phyloP scores from a whole-genome alignment of 129 eudicot genomes.

The Deinandra increscens region DNA sequence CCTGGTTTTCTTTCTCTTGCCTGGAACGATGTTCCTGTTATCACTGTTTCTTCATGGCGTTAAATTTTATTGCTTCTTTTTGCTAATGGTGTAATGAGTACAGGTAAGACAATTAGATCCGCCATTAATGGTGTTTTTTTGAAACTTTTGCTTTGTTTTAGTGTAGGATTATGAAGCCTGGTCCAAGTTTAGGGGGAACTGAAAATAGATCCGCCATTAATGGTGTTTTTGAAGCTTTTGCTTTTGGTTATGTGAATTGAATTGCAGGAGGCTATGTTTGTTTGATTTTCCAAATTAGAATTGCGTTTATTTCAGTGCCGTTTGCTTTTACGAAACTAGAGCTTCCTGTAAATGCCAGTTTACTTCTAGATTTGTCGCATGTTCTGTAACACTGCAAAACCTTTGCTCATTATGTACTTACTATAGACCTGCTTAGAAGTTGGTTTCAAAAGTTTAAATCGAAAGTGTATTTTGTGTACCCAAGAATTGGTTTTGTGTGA shows the following conservation, averaged over 20 bases:
- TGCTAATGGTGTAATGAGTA: slow-evolving; percentile 27
- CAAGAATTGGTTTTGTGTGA: no score
- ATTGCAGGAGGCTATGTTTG: slow-evolving; percentile 1
- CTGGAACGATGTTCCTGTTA: slow-evolving; percentile 77
- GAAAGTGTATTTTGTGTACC: no score
- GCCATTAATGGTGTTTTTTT: slow-evolving; percentile 21
- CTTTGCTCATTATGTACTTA: no score
- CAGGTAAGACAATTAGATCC: slow-evolving; percentile 32
- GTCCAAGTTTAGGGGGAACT: slow-evolving; percentile 19
- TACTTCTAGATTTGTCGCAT: background rate
- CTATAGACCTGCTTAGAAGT: no score
- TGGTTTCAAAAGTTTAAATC: no score
- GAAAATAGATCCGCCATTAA: slow-evolving; percentile 28
- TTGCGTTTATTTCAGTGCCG: slow-evolving; percentile 5
- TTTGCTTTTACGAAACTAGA: background rate
- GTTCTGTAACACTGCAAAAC: no score
- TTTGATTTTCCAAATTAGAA: background rate
- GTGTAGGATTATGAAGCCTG: slow-evolving; percentile 29
- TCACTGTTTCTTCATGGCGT: slow-evolving; percentile 96
- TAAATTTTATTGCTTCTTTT: slow-evolving; percentile 24
- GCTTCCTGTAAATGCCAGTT: background rate
- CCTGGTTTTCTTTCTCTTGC: slow-evolving; percentile 84
- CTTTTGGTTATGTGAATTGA: slow-evolving; percentile 26
- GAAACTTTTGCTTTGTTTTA: slow-evolving; percentile 12
- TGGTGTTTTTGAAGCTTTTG: slow-evolving; percentile 39